A percentile compares a stretch with the other conserved stretches of the same genome.
phyloP scores from a whole-genome alignment of 2,329 filamentous ascomycete genomes.

The Dactylella cylindrospora region DNA sequence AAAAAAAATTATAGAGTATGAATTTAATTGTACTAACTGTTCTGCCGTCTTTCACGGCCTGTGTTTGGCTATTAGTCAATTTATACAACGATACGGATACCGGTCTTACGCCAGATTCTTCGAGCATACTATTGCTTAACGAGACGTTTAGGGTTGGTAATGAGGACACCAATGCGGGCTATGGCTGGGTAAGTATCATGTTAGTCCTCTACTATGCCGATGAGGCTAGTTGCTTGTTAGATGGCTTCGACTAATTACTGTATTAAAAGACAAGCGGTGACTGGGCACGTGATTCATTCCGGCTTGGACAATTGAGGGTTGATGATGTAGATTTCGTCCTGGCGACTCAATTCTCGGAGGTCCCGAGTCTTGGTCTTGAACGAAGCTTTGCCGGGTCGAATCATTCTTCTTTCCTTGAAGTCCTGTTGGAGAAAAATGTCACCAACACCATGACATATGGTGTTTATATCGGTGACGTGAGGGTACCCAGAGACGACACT shows the following conservation, averaged over 20 bases:
- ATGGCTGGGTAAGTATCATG: slow-evolving; percentile 6
- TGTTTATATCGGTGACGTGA: slow-evolving; percentile 16
- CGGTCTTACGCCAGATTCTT: slow-evolving; percentile 17
- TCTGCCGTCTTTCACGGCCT: too few relatives aligned
- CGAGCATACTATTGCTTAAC: slow-evolving; percentile 10
- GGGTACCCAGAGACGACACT: slow-evolving; percentile 5
- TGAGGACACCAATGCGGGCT: slow-evolving; percentile 7
- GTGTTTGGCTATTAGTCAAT: too few relatives aligned
- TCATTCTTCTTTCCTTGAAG: slow-evolving; percentile 31
- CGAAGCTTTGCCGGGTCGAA: too few relatives aligned
- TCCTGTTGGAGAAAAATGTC: slow-evolving; percentile 2
- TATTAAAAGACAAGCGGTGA: slow-evolving; percentile 21
- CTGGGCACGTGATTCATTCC: slow-evolving; percentile 18
- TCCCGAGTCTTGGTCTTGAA: slow-evolving; percentile 5
- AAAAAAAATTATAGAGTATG: not conserved
- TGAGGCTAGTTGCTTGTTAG: too few relatives aligned
- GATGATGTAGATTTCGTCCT: slow-evolving; percentile 19
- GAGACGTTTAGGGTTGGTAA: slow-evolving; percentile 15
- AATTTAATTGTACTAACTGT: too few relatives aligned
- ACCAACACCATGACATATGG: slow-evolving; percentile 27
- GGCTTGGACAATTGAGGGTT: slow-evolving; percentile 19
- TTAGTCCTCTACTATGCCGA: too few relatives aligned
- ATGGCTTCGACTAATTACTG: too few relatives aligned
- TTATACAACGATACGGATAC: too few relatives aligned
- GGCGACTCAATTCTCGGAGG: slow-evolving; percentile 5